Evolutionary conservation across 169 alveolate species (phyloP).

Genomic region (Prorocentrum cordatum): DNA sequence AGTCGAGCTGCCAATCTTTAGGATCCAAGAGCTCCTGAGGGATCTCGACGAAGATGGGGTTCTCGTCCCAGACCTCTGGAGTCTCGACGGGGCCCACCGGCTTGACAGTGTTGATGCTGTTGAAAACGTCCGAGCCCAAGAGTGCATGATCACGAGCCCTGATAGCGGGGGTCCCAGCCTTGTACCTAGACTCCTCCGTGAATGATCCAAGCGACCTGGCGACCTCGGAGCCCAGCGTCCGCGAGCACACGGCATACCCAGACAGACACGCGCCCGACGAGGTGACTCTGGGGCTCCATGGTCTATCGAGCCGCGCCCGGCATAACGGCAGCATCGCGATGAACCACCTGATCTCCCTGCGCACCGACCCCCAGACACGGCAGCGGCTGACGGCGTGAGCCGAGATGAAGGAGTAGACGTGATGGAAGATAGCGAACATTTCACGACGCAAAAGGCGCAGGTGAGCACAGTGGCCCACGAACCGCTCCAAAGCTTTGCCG

Average conservation of each 20-base stretch:
- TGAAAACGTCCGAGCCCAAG: background rate
- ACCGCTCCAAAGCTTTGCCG: background rate
- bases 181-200: background rate
- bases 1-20: too few species aligned
- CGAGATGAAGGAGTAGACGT: too few species aligned
- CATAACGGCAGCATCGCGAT: too few species aligned
- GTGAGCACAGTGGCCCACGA: background rate
- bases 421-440: too few species aligned
- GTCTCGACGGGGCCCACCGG: background rate
- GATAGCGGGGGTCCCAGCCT: background rate
- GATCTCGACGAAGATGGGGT: too few species aligned
- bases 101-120: background rate
- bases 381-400: too few species aligned
- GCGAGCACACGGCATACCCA: too few species aligned
- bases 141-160: background rate
- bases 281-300: background rate
- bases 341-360: too few species aligned
- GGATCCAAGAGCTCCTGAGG: too few species aligned
- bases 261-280: conserved; percentile 4
- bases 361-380: too few species aligned
- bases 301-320: too few species aligned
- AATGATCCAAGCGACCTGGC: background rate
- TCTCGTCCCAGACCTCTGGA: too few species aligned
- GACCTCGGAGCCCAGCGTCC: background rate
- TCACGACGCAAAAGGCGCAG: background rate